Percentiles rank a stretch among this genome's conserved stretches.
phyloP scores from a whole-genome alignment of 2,329 filamentous ascomycete genomes.

The Plectosphaerella plurivora region DNA sequence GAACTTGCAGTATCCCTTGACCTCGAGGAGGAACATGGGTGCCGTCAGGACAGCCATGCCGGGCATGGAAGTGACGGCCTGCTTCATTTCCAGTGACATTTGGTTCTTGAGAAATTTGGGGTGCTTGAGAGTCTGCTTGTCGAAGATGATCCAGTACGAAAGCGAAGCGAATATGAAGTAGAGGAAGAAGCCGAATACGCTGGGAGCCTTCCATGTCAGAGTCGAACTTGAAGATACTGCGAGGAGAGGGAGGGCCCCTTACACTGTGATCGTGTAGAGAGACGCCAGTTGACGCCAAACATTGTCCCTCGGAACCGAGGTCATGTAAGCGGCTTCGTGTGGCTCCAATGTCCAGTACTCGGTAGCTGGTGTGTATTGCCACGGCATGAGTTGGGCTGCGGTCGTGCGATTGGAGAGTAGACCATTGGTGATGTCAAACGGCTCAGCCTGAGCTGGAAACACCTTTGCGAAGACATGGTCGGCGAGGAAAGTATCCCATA shows the following conservation, averaged over 20 bases:
- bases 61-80: conserved; percentile 73
- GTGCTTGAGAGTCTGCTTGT: conserved; percentile 83
- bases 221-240: background rate
- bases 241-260: conserved; percentile 21
- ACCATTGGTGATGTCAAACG: conserved; percentile 46
- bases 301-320: conserved; percentile 73
- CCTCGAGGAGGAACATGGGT: conserved; percentile 77
- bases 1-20: conserved; percentile 79
- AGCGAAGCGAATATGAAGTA: conserved; percentile 83
- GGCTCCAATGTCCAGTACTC: conserved; percentile 66
- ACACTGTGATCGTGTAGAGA: conserved; percentile 86
- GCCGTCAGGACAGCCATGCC: conserved; percentile 78
- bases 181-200: conserved; percentile 77
- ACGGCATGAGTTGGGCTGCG: conserved; percentile 47
- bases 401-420: conserved; percentile 48
- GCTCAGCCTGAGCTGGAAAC: conserved; percentile 55
- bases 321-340: conserved; percentile 72
- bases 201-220: conserved; percentile 28
- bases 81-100: conserved; percentile 77
- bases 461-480: conserved; percentile 73
- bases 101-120: conserved; percentile 96
- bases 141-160: conserved; percentile 86
- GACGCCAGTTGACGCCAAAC: conserved; percentile 68
- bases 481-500: conserved; percentile 75
- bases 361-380: conserved; percentile 70